Conservation (phyloP, 2,329 filamentous ascomycete species). For the Stromatinia cepivora region DNA sequence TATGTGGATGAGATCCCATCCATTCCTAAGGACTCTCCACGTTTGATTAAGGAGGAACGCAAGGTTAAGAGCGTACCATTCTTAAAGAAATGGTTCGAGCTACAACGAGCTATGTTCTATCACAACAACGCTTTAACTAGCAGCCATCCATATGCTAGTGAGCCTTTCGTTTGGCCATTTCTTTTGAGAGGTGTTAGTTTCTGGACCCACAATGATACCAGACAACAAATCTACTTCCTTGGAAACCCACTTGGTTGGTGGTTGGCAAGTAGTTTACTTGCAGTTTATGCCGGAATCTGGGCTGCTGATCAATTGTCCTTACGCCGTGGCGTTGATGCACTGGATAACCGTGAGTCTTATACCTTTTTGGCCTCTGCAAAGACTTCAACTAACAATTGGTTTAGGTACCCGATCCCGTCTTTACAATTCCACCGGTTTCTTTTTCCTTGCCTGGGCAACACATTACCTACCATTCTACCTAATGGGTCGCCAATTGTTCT, state of each 20-base stretch:
- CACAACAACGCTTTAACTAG: constrained; percentile 98
- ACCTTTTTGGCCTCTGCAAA: background rate
- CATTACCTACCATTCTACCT: constrained; percentile 98
- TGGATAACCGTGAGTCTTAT: constrained; percentile 81
- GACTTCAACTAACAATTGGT: constrained; percentile 39
- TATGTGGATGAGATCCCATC: constrained; percentile 88
- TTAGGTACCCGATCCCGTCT: constrained; percentile 84
- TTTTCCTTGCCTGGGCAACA: constrained; percentile 96
- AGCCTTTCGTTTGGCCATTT: constrained; percentile 98
- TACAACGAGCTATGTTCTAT: constrained; percentile 98
- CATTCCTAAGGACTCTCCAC: constrained; percentile 65
- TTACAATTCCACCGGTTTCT: constrained; percentile 98
- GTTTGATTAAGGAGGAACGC: constrained; percentile 72
- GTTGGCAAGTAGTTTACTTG: constrained; percentile 87
- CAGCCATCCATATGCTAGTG: constrained; percentile 92
- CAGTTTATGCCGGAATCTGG: constrained; percentile 89
- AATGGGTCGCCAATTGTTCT: constrained; percentile 96
- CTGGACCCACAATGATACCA: constrained; percentile 96
- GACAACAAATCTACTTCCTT: constrained; percentile 97
- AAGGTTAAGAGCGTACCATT: constrained; percentile 85
- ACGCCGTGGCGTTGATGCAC: constrained; percentile 86
- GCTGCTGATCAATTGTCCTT: constrained; percentile 91
- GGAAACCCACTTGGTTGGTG: constrained; percentile 98
- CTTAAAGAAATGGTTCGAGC: constrained; percentile 90
- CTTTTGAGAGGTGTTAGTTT: constrained; percentile 95